A percentile compares a stretch with the other conserved stretches of the same genome.
Evolutionary conservation across 75 land plant genomes (phyloP).

Genomic region (Cunninghamia lanceolata): DNA sequence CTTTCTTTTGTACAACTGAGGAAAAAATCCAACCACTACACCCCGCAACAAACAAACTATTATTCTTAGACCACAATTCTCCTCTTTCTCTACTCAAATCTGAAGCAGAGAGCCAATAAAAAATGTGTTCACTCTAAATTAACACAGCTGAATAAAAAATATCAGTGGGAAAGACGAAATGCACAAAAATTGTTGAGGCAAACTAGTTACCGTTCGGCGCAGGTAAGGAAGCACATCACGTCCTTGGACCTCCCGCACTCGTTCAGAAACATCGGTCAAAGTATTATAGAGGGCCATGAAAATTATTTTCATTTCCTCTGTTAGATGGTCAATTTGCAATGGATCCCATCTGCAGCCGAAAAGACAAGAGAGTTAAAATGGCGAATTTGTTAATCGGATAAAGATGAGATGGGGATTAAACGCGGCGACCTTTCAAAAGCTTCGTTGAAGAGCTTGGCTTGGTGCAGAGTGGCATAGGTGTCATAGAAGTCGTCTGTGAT

Average conservation of each 20-base stretch:
- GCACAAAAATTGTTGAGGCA: too few species aligned
- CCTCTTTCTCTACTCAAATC: too few species aligned
- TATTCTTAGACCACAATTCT: background rate
- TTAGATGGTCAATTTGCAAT: background rate
- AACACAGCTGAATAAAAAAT: too few species aligned
- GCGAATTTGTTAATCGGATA: background rate
- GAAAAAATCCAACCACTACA: background rate
- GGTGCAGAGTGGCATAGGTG: background rate
- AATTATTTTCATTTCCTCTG: conserved; percentile 6
- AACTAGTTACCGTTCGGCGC: background rate
- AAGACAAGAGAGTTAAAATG: background rate
- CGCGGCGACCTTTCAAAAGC: background rate
- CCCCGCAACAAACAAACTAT: background rate
- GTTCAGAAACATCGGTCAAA: conserved; percentile 5
- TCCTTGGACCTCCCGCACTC: conserved; percentile 6
- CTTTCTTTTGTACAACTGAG: background rate
- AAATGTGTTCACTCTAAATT: too few species aligned
- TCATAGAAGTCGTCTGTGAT: conserved; percentile 5
- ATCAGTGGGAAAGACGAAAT: too few species aligned
- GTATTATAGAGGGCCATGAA: conserved; percentile 11
- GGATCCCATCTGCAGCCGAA: background rate
- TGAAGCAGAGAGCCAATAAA: too few species aligned
- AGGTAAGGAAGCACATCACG: conserved; percentile 13
- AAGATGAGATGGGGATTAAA: background rate
- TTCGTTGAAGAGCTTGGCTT: background rate